phyloP scores from a whole-genome alignment of 1,284 basidiomycete genomes.

The Boletus albobrunnescens region DNA sequence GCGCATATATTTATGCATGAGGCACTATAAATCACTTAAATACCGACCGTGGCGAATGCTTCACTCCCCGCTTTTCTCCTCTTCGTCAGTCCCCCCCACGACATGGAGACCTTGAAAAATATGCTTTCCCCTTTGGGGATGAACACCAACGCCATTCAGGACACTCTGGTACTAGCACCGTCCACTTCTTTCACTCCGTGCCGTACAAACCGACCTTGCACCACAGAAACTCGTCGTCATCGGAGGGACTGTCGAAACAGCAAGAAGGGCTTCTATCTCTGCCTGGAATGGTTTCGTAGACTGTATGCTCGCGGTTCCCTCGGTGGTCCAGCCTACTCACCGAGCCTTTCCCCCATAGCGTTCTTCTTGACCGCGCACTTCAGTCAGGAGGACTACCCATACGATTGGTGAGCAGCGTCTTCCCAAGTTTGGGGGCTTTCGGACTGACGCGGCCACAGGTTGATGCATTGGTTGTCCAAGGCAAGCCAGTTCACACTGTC shows the following conservation, averaged over 20 bases:
- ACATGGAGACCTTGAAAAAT: conserved; percentile 59
- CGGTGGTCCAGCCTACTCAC: not conserved
- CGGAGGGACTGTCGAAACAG: conserved; percentile 74
- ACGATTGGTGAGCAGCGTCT: conserved; percentile 57
- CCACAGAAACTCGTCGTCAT: conserved; percentile 72
- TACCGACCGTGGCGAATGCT: conserved; percentile 28
- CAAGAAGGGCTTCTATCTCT: conserved; percentile 66
- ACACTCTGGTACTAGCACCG: conserved; percentile 48
- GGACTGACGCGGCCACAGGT: conserved; percentile 41
- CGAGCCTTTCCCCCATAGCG: conserved; percentile 45
- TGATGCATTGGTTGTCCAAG: conserved; percentile 84
- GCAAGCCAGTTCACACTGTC: conserved; percentile 33
- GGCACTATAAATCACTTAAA: conserved; percentile 34
- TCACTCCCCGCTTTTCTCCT: conserved; percentile 21
- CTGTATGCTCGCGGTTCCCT: conserved; percentile 46
- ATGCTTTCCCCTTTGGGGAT: conserved; percentile 58
- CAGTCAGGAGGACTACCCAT: conserved; percentile 79
- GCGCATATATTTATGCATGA: conserved; percentile 31
- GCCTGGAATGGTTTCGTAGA: conserved; percentile 85
- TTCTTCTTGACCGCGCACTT: conserved; percentile 86
- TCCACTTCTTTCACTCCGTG: not conserved
- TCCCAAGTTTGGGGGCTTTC: conserved; percentile 6
- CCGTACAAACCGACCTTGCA: not conserved
- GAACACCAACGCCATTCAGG: conserved; percentile 56
- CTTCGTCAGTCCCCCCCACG: conserved; percentile 19